A percentile compares a stretch with the other conserved stretches of the same genome.
Conservation (phyloP, 2,329 filamentous ascomycete species). For the Fusarium beomiforme region DNA sequence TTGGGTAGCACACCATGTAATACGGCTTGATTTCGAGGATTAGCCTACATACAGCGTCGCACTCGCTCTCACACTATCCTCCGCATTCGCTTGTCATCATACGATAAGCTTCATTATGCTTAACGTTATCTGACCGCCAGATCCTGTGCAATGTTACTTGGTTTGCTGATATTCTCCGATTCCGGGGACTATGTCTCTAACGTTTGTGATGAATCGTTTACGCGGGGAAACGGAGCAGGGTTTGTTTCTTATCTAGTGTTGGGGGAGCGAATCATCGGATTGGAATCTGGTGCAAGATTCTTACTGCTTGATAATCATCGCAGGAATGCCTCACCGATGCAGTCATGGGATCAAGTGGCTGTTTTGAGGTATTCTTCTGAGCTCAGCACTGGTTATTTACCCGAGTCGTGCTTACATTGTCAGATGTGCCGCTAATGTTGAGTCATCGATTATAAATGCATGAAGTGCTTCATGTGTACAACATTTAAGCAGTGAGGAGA, state of each 20-base stretch:
- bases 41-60: neutral
- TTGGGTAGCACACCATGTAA: neutral
- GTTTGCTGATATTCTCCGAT: too few species aligned
- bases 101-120: neutral
- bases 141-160: neutral
- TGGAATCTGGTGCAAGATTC: neutral
- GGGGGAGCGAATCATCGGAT: too few species aligned
- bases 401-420: neutral
- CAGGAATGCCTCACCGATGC: neutral
- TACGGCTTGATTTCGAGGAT: neutral
- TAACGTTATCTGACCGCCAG: accelerated
- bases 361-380: neutral
- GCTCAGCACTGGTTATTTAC: neutral
- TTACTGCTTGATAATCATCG: neutral
- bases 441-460: neutral
- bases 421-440: neutral
- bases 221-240: too few species aligned
- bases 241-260: too few species aligned
- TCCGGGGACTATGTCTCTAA: too few species aligned
- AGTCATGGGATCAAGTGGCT: accelerated
- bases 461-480: too few species aligned
- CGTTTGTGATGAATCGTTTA: too few species aligned
- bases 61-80: neutral
- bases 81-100: neutral
- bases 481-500: too few species aligned